These are phyloP conservation scores for Cladosporium sp. DNA, from an alignment of 2,329 filamentous ascomycete species.

Conservation along the genomic window DNA sequence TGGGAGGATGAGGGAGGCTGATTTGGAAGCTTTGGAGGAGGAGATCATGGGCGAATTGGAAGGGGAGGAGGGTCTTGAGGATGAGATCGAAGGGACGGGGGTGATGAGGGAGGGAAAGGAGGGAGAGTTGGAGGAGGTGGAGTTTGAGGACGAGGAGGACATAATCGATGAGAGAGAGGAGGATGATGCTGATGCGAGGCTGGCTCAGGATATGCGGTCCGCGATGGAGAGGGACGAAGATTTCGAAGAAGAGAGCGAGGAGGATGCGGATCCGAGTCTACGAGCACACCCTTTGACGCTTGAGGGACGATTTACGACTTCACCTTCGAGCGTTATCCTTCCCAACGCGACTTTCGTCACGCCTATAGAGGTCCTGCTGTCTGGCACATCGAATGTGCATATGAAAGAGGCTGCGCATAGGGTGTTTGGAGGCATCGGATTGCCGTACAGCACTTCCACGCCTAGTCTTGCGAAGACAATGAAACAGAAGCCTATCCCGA, in stretches of 20 bases:
- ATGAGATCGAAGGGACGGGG: constrained; percentile 45
- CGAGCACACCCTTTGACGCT: constrained; percentile 71
- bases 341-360: constrained; percentile 65
- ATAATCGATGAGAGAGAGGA: constrained; percentile 33
- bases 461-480: constrained; percentile 53
- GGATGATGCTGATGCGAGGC: constrained; percentile 28
- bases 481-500: constrained; percentile 60
- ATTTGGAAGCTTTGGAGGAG: constrained; percentile 29
- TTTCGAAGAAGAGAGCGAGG: constrained; percentile 23
- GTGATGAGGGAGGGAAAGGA: constrained; percentile 54
- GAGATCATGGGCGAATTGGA: constrained; percentile 33
- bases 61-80: constrained; percentile 40
- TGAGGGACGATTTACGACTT: constrained; percentile 69
- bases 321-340: constrained; percentile 69
- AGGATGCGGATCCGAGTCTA: constrained; percentile 33
- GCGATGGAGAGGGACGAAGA: constrained; percentile 18
- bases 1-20: constrained; percentile 51
- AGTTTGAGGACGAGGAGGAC: constrained; percentile 36
- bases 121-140: constrained; percentile 60
- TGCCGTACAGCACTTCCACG: constrained; percentile 74
- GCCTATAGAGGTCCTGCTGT: constrained; percentile 67
- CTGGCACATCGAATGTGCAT: constrained; percentile 63
- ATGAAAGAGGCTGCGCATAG: constrained; percentile 66
- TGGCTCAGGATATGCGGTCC: constrained; percentile 24
- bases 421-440: constrained; percentile 68